phyloP scores from a whole-genome alignment of 148 eudicot genomes.

The Polygonum aviculare region DNA sequence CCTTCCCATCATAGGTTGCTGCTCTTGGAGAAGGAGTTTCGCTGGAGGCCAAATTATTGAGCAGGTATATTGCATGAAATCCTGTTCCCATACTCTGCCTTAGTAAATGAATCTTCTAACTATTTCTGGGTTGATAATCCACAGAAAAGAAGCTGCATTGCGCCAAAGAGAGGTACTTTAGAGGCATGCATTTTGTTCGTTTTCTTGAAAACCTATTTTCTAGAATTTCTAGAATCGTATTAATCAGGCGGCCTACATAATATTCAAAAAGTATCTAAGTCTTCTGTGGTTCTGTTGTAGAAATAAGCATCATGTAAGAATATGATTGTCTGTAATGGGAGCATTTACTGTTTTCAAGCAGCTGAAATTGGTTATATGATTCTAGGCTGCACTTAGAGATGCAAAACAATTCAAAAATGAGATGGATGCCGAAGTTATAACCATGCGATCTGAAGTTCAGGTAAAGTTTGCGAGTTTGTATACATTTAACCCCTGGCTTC shows the following conservation, averaged over 20 bases:
- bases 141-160: conserved; percentile 91
- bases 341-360: conserved; percentile 4
- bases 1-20: conserved; percentile 50
- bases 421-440: conserved; percentile 41
- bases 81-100: conserved; percentile 10
- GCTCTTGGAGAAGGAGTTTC: conserved; percentile 88
- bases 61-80: conserved; percentile 39
- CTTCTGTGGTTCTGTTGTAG: not conserved
- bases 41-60: conserved; percentile 75
- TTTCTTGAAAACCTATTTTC: not conserved
- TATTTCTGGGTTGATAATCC: conserved; percentile 14
- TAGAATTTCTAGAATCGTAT: conserved; percentile 5
- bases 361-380: conserved; percentile 10
- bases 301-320: not conserved
- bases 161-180: conserved; percentile 74
- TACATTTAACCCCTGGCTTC: not conserved
- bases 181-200: not conserved
- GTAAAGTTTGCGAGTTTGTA: conserved; percentile 20
- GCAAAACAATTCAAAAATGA: conserved; percentile 59
- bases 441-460: conserved; percentile 54
- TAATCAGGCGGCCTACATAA: not conserved
- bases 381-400: conserved; percentile 79
- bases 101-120: not conserved
- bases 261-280: not conserved
- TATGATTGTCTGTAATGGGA: conserved; percentile 1